These are phyloP conservation scores for Xanthoconium purpureum DNA, from an alignment of 768 basidiomycete genomes.

Conservation along the genomic window DNA sequence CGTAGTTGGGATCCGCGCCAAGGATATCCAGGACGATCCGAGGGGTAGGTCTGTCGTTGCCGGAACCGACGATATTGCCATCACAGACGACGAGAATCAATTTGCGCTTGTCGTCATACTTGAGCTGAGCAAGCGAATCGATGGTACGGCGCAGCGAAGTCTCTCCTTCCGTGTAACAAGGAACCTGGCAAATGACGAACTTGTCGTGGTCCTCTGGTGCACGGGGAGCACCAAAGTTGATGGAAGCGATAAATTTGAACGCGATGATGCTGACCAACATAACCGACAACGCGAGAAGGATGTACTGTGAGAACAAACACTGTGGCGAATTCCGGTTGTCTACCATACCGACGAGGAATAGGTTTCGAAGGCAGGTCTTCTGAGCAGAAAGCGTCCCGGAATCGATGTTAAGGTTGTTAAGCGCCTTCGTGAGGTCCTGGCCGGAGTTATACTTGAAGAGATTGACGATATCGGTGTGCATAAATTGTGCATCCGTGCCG, in stretches of 20 bases:
- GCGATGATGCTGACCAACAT: conserved; percentile 95
- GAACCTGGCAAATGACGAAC: conserved; percentile 96
- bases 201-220: conserved; percentile 96
- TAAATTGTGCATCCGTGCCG: conserved; percentile 56
- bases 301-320: conserved; percentile 88
- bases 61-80: conserved; percentile 96
- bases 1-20: conserved; percentile 87
- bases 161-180: conserved; percentile 98
- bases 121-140: conserved; percentile 89
- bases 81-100: conserved; percentile 41
- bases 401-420: conserved; percentile 64
- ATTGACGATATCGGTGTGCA: conserved; percentile 63
- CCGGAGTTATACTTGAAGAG: conserved; percentile 79
- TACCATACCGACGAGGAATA: conserved; percentile 88
- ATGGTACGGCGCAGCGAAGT: conserved; percentile 82
- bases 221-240: conserved; percentile 75
- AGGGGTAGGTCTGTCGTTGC: conserved; percentile 94
- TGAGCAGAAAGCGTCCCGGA: conserved; percentile 61
- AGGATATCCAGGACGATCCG: conserved; percentile 96
- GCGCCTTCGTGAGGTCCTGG: conserved; percentile 72
- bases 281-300: conserved; percentile 83
- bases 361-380: conserved; percentile 85
- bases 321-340: conserved; percentile 91
- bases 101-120: conserved; percentile 98
- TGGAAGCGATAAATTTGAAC: conserved; percentile 92